Evolutionary conservation across 2,329 filamentous ascomycete genomes (phyloP).

Genomic region (Neospermospora avenae): DNA sequence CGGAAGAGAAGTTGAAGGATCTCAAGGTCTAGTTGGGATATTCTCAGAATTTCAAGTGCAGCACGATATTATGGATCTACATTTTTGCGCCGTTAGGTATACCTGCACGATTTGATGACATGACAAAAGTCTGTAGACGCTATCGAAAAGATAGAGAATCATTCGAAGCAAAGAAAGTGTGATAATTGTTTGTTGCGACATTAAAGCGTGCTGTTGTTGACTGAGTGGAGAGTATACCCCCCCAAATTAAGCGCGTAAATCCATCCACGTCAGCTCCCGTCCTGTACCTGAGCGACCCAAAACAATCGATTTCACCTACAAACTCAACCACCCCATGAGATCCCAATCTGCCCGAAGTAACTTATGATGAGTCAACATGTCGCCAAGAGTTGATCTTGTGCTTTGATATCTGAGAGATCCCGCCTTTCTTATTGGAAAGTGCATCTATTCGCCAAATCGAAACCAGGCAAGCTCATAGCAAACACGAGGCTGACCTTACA

Average conservation of each 20-base stretch:
- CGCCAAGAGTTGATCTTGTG: neutral
- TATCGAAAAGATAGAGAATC: conserved; percentile 1
- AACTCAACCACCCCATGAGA: neutral
- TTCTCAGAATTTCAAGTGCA: neutral
- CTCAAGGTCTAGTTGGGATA: conserved; percentile 25
- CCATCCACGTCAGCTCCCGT: conserved; percentile 6
- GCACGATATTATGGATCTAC: neutral
- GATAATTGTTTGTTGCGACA: neutral
- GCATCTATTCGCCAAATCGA: neutral
- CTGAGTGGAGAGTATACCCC: neutral
- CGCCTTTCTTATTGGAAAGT: neutral
- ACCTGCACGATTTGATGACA: conserved; percentile 7
- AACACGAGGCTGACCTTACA: conserved; percentile 11
- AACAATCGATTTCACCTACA: neutral
- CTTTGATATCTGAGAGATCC: neutral
- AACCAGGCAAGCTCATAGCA: neutral
- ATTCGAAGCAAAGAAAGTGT: neutral
- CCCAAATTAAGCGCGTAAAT: conserved; percentile 5
- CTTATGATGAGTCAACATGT: neutral
- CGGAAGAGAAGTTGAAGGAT: conserved; percentile 38
- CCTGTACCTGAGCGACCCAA: conserved; percentile 9
- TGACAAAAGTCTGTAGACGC: conserved; percentile 10
- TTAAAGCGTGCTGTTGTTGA: neutral
- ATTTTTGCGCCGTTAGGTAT: neutral
- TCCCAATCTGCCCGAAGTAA: neutral